Base-by-base conservation (phyloP, 2,329 filamentous ascomycete genomes). In the Fusarium redolens region DNA sequence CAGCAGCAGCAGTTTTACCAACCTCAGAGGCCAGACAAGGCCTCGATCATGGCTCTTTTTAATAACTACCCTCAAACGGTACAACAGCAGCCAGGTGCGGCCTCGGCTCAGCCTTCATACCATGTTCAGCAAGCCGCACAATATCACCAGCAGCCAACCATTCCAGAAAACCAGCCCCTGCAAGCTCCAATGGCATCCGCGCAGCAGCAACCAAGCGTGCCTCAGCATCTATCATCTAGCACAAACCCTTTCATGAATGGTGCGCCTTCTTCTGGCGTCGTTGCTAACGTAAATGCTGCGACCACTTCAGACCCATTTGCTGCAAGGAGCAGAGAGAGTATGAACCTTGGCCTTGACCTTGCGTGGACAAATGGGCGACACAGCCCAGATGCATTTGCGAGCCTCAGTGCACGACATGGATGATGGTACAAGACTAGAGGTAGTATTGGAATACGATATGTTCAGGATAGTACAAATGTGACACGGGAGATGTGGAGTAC, bases 361-460 rank as follows among this genome's bases (percentile, higher is more conserved):
- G 86, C 88, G 50, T 91, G 89, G 89, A 86, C 86, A 76, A 92
- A 91, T 75, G 93, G 93, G 14, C 85, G 93, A 45, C 92, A 95
- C 78, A 94, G 92, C 75, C 93, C 93, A 7, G 93, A 95, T 81
- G 93, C 93, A 18, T 95, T 95, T 85, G 90, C 92, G 5, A 93
- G 91, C 56, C 83, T 95, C 71, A 94, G 92, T 77, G 90, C 92
- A 58, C 84, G 88, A 73, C 86, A 88, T 77, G 82, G 79, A 78
- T 86, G 75, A 82, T 78, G 62, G 80, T 72, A 82, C 68, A 66
- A 73, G 43, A 66, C 40, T 10, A 56, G 28, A 61, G 52, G 31
- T 45, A 54, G 59, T 28, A 52, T 65, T 68, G 69, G 59, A 50
- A 72, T 68, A 72, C 55, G 54, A 48, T 57, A 65, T 69, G 54